Evolutionary conservation across 768 basidiomycete genomes (phyloP), one percentile per base, ranked within the genome.

Genomic region (Lanmaoa rubissima): DNA sequence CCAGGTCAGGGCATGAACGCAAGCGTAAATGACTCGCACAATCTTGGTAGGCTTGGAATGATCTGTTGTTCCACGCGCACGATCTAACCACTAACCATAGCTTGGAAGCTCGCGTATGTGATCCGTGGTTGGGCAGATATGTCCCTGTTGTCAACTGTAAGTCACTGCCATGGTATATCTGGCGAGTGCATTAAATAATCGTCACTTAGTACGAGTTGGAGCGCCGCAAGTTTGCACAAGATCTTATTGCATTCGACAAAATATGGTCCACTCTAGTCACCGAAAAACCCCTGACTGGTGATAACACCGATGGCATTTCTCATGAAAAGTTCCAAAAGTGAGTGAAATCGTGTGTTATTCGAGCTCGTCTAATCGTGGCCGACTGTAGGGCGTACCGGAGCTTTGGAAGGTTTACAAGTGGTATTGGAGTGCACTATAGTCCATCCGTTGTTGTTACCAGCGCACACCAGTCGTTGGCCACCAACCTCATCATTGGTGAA

Each of bases 1-100:
- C 58, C 36, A 79, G 79, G 80, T 5, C 82, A 82, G 55, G 81
- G 79, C 1, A 77, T 80, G 79, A 81, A 81, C 38, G 80, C 80
- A 4, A 76, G 77, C 50, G 78, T 80, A 73, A 80, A 77, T 51
- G 82, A 84, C 57, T 69, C 78, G 0, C 82, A 80, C 63, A 83
- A 84, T 59, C 74, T 83, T 17, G 67, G 75, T 76, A 40, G n/a
- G 68, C 54, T 50, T 12, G 21, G 9, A 16, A 45, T 19, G 17
- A 16, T 43, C 32, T 34, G 10, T 42, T 7, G 11, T 47, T 26
- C 28, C 1, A 1, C 4, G 7, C 4, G 10, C 35, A 28, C 21
- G 28, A 42, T 53, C 38, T 50, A 14, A 62, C 12, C 39, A 24
- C 4, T 6, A 8, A 43, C 26, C 21, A 38, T 13, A 76, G 80